A percentile compares a stretch with the other conserved stretches of the same genome.
phyloP scores from a whole-genome alignment of 306 rosid genomes.

The Neltuma alba region DNA sequence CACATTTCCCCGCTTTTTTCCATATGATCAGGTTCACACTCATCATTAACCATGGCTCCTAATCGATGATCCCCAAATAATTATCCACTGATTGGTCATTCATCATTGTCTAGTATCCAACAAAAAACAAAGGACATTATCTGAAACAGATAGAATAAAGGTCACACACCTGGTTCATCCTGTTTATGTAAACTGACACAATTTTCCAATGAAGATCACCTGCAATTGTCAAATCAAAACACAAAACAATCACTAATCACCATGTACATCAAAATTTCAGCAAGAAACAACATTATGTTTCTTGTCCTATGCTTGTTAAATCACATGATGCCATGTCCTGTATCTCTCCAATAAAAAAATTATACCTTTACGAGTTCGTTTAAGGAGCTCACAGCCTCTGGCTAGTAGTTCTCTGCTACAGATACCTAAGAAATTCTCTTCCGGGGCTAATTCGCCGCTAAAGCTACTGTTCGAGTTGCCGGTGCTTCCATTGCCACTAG shows the following conservation, averaged over 20 bases:
- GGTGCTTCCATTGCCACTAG: constrained; percentile 39
- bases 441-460: constrained; percentile 71
- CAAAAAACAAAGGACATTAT: constrained; percentile 1
- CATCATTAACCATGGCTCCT: constrained; percentile 35
- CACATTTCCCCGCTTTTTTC: constrained; percentile 41
- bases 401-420: constrained; percentile 77
- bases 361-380: constrained; percentile 92
- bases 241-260: background rate
- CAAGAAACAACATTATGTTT: background rate
- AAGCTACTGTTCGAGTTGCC: constrained; percentile 62
- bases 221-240: constrained; percentile 41
- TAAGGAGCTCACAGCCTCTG: constrained; percentile 83
- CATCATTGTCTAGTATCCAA: constrained; percentile 5
- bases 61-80: constrained; percentile 59
- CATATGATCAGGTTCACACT: constrained; percentile 43
- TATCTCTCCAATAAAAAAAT: no score
- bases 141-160: background rate
- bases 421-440: constrained; percentile 73
- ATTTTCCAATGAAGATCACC: constrained; percentile 99
- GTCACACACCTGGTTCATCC: constrained; percentile 79
- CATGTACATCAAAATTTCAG: background rate
- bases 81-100: constrained; percentile 38
- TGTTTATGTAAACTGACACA: constrained; percentile 83
- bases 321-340: no score
- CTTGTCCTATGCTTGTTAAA: background rate